Percentiles rank a stretch among this genome's conserved stretches.
Evolutionary conservation across 805 yeast species (phyloP).

Genomic region (Suhomyces xylopsoci): DNA sequence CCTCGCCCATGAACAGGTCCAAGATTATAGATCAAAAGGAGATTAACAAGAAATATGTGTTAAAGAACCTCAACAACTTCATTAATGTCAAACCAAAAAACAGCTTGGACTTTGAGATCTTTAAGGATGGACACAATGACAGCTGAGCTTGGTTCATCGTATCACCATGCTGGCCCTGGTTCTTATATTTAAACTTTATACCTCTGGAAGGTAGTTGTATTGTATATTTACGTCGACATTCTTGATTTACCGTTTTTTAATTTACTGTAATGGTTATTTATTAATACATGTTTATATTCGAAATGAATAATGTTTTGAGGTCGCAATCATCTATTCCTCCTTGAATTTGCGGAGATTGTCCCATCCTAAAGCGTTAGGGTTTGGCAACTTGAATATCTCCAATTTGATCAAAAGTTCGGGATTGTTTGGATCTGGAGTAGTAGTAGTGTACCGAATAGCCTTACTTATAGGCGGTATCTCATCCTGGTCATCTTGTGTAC

Average conservation of each 20-base stretch:
- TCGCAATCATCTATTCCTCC: constrained; percentile 1
- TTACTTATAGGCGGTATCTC: constrained; percentile 23
- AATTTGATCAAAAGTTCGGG: constrained; percentile 35
- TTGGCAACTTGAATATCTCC: constrained; percentile 42
- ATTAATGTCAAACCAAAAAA: constrained; percentile 9
- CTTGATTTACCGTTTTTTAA: background rate
- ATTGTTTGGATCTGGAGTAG: constrained; percentile 28
- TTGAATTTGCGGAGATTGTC: constrained; percentile 38
- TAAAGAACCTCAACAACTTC: constrained; percentile 9
- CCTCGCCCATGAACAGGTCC: constrained; percentile 4
- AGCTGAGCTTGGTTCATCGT: background rate
- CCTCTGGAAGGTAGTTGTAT: background rate
- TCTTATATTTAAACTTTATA: background rate
- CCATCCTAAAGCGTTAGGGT: constrained; percentile 43
- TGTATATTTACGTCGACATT: background rate
- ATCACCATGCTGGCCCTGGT: background rate
- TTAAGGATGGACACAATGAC: constrained; percentile 1
- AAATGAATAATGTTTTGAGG: background rate
- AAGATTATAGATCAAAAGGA: constrained; percentile 6
- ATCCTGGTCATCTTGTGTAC: constrained; percentile 5
- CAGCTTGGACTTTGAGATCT: constrained; percentile 11
- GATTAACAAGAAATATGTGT: constrained; percentile 9
- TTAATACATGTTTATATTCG: background rate
- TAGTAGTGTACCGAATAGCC: constrained; percentile 31
- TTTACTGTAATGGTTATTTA: background rate